Conservation (phyloP, 2,329 filamentous ascomycete species). For the Cladobotryum protrusum region DNA sequence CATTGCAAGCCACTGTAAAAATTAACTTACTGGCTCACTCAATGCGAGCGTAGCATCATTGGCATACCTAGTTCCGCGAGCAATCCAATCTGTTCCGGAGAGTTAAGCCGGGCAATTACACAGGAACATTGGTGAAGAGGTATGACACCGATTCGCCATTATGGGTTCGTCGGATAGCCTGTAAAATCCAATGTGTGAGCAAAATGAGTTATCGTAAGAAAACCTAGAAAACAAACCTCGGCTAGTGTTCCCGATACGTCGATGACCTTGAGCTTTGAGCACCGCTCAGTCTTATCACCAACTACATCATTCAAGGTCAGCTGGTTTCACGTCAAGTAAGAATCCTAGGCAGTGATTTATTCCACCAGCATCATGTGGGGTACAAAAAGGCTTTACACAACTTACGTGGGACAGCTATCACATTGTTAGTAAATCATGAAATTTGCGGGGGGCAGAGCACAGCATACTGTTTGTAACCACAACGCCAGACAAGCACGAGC, state of each 20-base stretch:
- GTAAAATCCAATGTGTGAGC: slow-evolving; percentile 9
- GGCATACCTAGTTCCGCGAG: slow-evolving; percentile 3
- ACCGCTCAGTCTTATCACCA: slow-evolving; percentile 71
- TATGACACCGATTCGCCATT: slow-evolving; percentile 62
- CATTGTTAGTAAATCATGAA: slow-evolving; percentile 18
- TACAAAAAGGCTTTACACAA: background rate
- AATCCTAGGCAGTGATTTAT: background rate
- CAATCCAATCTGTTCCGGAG: background rate
- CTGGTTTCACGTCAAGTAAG: background rate
- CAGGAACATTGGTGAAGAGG: slow-evolving; percentile 60
- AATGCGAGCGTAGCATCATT: background rate
- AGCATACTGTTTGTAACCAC: slow-evolving; percentile 76
- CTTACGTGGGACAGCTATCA: slow-evolving; percentile 30
- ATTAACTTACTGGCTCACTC: too few species aligned
- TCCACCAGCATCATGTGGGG: background rate
- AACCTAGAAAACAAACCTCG: slow-evolving; percentile 34
- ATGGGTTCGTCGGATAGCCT: slow-evolving; percentile 63
- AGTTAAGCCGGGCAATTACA: slow-evolving; percentile 20
- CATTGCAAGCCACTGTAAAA: too few species aligned
- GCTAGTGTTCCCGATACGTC: slow-evolving; percentile 81
- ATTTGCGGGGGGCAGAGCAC: slow-evolving; percentile 1
- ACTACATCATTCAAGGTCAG: slow-evolving; percentile 29
- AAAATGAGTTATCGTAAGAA: background rate
- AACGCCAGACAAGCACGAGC: slow-evolving; percentile 66
- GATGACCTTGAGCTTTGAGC: slow-evolving; percentile 79